Conservation (phyloP, 2,329 filamentous ascomycete species). For the Arthrobotrys pseudoclavata region DNA sequence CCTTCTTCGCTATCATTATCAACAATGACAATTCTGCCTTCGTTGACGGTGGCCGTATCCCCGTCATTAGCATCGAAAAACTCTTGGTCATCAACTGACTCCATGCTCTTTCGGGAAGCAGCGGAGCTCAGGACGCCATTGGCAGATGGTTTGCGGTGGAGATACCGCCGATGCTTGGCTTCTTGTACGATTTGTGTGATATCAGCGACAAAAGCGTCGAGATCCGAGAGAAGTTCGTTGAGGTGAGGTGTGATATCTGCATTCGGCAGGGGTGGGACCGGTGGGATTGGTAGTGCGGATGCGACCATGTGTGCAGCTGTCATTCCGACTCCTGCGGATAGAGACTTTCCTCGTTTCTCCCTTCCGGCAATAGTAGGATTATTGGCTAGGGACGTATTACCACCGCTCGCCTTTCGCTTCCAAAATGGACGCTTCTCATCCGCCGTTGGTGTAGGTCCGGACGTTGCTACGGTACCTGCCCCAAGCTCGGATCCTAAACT, state of each 20-base stretch:
- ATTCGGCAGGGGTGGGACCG: slow-evolving; percentile 67
- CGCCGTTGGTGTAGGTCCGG: slow-evolving; percentile 60
- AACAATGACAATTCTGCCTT: slow-evolving; percentile 62
- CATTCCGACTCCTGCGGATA: slow-evolving; percentile 58
- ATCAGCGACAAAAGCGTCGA: slow-evolving; percentile 85
- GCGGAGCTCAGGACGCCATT: slow-evolving; percentile 43
- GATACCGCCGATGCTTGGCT: slow-evolving; percentile 82
- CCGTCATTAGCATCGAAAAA: slow-evolving; percentile 88
- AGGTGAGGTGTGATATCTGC: slow-evolving; percentile 82
- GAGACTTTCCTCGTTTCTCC: slow-evolving; percentile 60
- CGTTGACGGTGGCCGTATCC: slow-evolving; percentile 67
- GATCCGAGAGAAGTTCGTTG: slow-evolving; percentile 82
- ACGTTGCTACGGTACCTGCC: slow-evolving; percentile 16
- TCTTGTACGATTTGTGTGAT: slow-evolving; percentile 82
- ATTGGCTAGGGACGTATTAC: slow-evolving; percentile 66
- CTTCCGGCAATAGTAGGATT: slow-evolving; percentile 64
- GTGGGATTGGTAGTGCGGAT: slow-evolving; percentile 43
- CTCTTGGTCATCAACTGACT: slow-evolving; percentile 85
- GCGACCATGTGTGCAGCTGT: slow-evolving; percentile 50
- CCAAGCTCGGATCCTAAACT: slow-evolving; percentile 49
- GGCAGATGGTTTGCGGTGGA: slow-evolving; percentile 67
- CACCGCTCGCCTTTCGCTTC: slow-evolving; percentile 83
- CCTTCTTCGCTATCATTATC: slow-evolving; percentile 61
- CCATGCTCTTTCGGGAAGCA: slow-evolving; percentile 77
- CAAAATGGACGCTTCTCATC: slow-evolving; percentile 83